These are phyloP conservation scores for Pseudognaphalium luteoalbum DNA, from an alignment of 129 eudicot genomes.

Conservation along the genomic window DNA sequence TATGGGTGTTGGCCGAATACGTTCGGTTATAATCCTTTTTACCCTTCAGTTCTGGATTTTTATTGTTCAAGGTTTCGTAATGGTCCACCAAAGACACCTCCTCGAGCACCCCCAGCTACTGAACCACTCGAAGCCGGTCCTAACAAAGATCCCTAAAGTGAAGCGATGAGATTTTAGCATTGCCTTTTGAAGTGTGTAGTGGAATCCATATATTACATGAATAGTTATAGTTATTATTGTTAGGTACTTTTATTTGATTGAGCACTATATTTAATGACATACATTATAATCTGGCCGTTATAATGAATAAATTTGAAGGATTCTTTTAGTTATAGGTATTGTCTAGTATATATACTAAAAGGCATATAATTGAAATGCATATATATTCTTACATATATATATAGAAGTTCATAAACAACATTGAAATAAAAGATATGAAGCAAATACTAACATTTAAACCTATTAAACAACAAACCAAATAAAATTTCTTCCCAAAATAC, in stretches of 20 bases:
- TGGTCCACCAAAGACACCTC: not conserved
- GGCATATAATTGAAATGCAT: not conserved
- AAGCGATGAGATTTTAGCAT: constrained; percentile 1
- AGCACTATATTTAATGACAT: not conserved
- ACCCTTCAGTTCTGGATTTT: constrained; percentile 21
- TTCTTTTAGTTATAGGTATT: constrained; percentile 7
- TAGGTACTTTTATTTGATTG: not conserved
- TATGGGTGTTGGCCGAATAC: constrained; percentile 28
- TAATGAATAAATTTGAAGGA: not conserved
- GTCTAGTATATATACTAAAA: not conserved
- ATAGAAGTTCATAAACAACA: constrained; percentile 18
- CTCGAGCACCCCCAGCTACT: not conserved
- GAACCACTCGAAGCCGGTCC: constrained; percentile 10
- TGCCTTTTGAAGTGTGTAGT: constrained; percentile 17
- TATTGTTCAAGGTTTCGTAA: constrained; percentile 28
- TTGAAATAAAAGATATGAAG: constrained; percentile 8
- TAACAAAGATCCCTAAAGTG: not conserved
- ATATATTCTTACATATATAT: not conserved
- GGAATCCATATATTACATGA: constrained; percentile 7
- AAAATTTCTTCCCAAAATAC: constrained; percentile 12
- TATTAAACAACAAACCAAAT: constrained; percentile 7
- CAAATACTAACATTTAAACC: constrained; percentile 6
- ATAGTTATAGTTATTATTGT: not conserved
- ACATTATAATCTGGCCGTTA: not conserved
- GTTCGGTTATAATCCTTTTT: constrained; percentile 34